Percentiles rank a stretch among this genome's conserved stretches.
Conservation (phyloP, 208 protist genomes). For the Wallacemonas collosoma region DNA sequence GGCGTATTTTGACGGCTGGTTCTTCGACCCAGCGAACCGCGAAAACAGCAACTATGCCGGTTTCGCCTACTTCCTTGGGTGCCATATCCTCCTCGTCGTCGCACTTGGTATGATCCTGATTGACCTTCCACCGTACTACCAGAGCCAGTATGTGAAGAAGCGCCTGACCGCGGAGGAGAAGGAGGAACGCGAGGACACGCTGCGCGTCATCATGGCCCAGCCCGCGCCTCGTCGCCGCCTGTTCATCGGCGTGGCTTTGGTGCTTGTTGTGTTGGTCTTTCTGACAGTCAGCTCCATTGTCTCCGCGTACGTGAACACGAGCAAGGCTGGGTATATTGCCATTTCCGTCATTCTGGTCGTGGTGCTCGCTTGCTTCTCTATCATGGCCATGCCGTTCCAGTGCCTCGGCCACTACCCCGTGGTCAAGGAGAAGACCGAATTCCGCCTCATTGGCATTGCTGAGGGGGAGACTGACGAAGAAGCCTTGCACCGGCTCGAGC, state of each 20-base stretch:
- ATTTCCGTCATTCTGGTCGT: constrained; percentile 48
- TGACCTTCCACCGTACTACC: constrained; percentile 64
- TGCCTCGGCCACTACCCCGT: constrained; percentile 58
- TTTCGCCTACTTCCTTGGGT: constrained; percentile 64
- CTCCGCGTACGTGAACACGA: constrained; percentile 44
- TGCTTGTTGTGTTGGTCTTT: constrained; percentile 49
- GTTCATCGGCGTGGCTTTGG: constrained; percentile 48
- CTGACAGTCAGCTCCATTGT: constrained; percentile 55
- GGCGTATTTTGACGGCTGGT: constrained; percentile 83
- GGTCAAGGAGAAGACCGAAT: constrained; percentile 45
- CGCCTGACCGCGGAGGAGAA: constrained; percentile 40
- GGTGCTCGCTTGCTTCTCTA: constrained; percentile 48
- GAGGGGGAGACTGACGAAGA: constrained; percentile 21
- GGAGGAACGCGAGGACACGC: constrained; percentile 42
- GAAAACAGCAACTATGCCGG: constrained; percentile 50
- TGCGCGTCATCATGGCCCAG: constrained; percentile 55
- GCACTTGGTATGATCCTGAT: constrained; percentile 47
- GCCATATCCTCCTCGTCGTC: constrained; percentile 38
- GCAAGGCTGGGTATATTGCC: constrained; percentile 35
- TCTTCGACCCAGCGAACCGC: constrained; percentile 29
- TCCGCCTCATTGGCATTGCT: constrained; percentile 38
- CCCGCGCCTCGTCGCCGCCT: constrained; percentile 46
- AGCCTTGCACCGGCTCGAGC: background rate
- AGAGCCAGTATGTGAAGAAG: constrained; percentile 44
- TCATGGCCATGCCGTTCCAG: constrained; percentile 73